Evolutionary conservation across 805 yeast genomes (phyloP).

Genomic region (Monosporozyma solicola): DNA sequence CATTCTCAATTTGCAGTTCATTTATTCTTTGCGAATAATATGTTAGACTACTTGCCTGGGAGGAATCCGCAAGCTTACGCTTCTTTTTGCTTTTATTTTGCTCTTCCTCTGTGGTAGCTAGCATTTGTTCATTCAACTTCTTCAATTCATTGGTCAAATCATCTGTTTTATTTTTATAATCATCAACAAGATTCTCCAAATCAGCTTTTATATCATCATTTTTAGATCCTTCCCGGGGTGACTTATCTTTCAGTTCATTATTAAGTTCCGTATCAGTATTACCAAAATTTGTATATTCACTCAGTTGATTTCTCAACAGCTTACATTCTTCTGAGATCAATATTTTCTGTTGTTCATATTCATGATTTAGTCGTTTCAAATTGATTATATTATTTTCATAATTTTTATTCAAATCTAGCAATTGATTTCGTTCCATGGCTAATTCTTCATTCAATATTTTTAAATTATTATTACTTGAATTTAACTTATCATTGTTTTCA

Average conservation of each 20-base stretch:
- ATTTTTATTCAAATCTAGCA: slow-evolving; percentile 20
- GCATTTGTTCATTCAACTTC: slow-evolving; percentile 24
- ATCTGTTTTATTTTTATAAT: slow-evolving; percentile 44
- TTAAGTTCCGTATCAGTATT: slow-evolving; percentile 5
- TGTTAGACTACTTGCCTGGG: slow-evolving; percentile 8
- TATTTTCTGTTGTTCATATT: slow-evolving; percentile 42
- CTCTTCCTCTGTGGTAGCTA: slow-evolving; percentile 9
- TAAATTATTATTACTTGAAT: slow-evolving; percentile 16
- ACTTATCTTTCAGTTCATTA: slow-evolving; percentile 8
- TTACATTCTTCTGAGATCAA: slow-evolving; percentile 52
- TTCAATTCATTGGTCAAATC: slow-evolving; percentile 34
- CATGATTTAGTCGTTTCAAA: slow-evolving; percentile 30
- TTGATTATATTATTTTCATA: slow-evolving; percentile 23
- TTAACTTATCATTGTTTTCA: slow-evolving; percentile 26
- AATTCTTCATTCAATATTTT: slow-evolving; percentile 28
- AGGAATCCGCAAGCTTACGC: slow-evolving; percentile 23
- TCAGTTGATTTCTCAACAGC: slow-evolving; percentile 47
- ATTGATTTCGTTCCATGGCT: slow-evolving; percentile 34
- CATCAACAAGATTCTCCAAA: slow-evolving; percentile 38
- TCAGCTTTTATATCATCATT: slow-evolving; percentile 1
- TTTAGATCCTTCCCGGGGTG: slow-evolving; percentile 9
- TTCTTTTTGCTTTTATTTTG: slow-evolving; percentile 15
- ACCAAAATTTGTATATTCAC: slow-evolving; percentile 20
- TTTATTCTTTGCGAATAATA: slow-evolving; percentile 27
- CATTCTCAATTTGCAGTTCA: slow-evolving; percentile 35